These are phyloP conservation scores for Bryopsis sp. DNA, from an alignment of 139 green algal species.

Conservation along the genomic window DNA sequence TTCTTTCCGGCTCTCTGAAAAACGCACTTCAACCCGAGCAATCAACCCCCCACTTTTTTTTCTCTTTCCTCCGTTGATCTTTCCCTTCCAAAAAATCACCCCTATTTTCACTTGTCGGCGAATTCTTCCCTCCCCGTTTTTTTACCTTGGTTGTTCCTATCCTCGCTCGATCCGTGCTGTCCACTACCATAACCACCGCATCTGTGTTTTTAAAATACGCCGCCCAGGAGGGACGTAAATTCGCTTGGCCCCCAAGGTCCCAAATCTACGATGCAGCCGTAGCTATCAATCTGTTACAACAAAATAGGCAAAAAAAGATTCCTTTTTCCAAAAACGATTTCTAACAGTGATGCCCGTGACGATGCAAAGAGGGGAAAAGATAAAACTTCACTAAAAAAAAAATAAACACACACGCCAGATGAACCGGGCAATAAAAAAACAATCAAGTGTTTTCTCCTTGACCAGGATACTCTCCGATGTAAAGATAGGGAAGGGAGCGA, in stretches of 20 bases:
- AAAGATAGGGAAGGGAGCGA: too few relatives aligned
- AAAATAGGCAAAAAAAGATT: background rate
- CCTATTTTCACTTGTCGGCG: too few relatives aligned
- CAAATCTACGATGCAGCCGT: conserved; percentile 41
- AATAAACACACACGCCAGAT: too few relatives aligned
- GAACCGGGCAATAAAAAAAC: too few relatives aligned
- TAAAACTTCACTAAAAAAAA: too few relatives aligned
- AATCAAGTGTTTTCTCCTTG: conserved; percentile 5
- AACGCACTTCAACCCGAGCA: background rate
- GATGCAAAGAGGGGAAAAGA: too few relatives aligned
- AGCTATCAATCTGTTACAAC: conserved; percentile 3
- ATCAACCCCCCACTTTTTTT: background rate
- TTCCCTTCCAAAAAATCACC: too few relatives aligned
- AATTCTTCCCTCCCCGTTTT: too few relatives aligned
- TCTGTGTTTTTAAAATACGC: conserved; percentile 80
- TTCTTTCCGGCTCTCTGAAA: too few relatives aligned
- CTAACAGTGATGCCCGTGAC: too few relatives aligned
- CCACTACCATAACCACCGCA: conserved; percentile 68
- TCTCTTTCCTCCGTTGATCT: background rate
- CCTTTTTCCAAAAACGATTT: too few relatives aligned
- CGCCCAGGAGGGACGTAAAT: conserved; percentile 72
- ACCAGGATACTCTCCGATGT: too few relatives aligned
- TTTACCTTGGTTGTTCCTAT: conserved; percentile 57
- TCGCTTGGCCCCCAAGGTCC: conserved; percentile 83
- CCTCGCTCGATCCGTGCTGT: conserved; percentile 77